Percentiles rank a stretch among this genome's conserved stretches.
phyloP scores from a whole-genome alignment of 345 rosid genomes.

The Cardamine occulta region DNA sequence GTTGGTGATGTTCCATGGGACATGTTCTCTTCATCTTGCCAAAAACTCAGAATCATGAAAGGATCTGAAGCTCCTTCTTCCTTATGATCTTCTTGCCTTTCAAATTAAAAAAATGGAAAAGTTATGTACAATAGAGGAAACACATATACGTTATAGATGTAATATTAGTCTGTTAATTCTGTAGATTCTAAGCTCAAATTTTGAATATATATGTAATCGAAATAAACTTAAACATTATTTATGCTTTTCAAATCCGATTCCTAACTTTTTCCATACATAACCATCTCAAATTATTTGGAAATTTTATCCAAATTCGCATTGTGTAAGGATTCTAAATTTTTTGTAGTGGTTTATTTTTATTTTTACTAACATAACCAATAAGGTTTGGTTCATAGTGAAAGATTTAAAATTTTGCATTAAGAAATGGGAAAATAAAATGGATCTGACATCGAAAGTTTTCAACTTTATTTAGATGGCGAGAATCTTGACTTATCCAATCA shows the following conservation, averaged over 20 bases:
- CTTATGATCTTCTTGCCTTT: neutral
- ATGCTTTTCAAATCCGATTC: neutral
- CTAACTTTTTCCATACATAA: no score
- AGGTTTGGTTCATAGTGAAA: constrained; percentile 1
- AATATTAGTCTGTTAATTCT: constrained; percentile 8
- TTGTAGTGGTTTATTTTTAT: no score
- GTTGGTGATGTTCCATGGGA: constrained; percentile 91
- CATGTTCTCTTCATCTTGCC: constrained; percentile 85
- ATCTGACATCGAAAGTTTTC: constrained; percentile 12
- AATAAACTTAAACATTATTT: neutral
- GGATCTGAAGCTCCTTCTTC: constrained; percentile 56
- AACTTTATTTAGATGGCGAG: constrained; percentile 36
- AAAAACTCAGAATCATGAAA: constrained; percentile 87
- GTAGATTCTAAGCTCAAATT: neutral
- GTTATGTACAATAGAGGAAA: constrained; percentile 20
- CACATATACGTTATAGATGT: constrained; percentile 19
- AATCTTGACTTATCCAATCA: constrained; percentile 35
- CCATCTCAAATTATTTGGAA: neutral
- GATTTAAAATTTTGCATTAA: neutral
- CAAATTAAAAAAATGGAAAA: neutral
- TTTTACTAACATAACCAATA: neutral
- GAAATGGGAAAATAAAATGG: neutral
- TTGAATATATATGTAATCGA: constrained; percentile 12
- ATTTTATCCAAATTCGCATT: neutral
- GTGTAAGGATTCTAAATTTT: neutral